A percentile compares a stretch with the other conserved stretches of the same genome.
Conservation (phyloP, 352 stramenopile genomes). For the Globisporangium uncinulatum region DNA sequence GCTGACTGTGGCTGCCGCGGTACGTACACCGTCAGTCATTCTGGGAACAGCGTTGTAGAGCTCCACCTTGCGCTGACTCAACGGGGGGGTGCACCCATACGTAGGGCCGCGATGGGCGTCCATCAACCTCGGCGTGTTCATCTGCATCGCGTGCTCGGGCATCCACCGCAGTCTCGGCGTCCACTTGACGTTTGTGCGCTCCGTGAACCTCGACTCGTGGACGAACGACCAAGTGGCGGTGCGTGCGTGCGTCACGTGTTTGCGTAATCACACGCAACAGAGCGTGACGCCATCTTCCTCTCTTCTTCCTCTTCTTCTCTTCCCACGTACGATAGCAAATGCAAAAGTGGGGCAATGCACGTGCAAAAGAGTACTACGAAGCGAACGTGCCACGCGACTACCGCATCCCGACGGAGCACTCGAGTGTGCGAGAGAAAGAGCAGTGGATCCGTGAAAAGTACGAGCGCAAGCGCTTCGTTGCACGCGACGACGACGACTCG, state of each 20-base stretch:
- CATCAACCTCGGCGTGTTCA: constrained; percentile 93
- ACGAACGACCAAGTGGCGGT: constrained; percentile 83
- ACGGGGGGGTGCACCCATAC: too few relatives aligned
- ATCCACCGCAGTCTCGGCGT: constrained; percentile 92
- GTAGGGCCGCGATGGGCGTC: constrained; percentile 87
- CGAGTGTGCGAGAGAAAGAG: constrained; percentile 81
- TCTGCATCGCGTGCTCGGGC: constrained; percentile 92
- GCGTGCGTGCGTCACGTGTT: constrained; percentile 6
- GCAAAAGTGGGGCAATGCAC: constrained; percentile 88
- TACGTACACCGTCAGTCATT: constrained; percentile 10
- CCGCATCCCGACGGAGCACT: constrained; percentile 74
- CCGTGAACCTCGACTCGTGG: constrained; percentile 93
- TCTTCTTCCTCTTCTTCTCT: background rate
- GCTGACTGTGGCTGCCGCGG: constrained; percentile 83
- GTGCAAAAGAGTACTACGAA: constrained; percentile 89
- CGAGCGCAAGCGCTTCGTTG: constrained; percentile 77
- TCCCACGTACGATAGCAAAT: constrained; percentile 58
- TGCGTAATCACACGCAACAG: too few relatives aligned
- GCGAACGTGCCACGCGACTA: constrained; percentile 74
- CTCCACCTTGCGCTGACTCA: too few relatives aligned
- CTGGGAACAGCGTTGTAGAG: background rate
- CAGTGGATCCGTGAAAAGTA: constrained; percentile 91
- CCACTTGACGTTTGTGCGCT: constrained; percentile 92
- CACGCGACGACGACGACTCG: constrained; percentile 38
- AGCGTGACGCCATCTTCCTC: background rate